phyloP scores from a whole-genome alignment of 345 rosid species.

The Eucalyptus melliodora region DNA sequence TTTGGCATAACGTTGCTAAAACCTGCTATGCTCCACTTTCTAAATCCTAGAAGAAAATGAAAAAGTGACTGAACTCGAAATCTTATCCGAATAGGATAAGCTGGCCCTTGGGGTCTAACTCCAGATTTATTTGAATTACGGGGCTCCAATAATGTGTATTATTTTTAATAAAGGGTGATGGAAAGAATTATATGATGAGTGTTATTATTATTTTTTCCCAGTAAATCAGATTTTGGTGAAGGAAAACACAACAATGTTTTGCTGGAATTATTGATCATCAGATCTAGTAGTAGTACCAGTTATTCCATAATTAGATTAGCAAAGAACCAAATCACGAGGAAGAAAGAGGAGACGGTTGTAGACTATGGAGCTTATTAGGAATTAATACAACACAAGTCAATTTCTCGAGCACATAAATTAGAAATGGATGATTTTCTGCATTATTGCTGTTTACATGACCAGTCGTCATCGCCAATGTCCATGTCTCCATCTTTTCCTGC shows the following conservation, averaged over 20 bases:
- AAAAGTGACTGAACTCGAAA: background rate
- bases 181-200: background rate
- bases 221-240: no score
- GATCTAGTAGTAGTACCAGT: background rate
- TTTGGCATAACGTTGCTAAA: background rate
- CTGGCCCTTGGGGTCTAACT: background rate
- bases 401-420: no score
- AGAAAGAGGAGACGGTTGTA: background rate
- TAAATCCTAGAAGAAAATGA: background rate
- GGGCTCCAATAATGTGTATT: background rate
- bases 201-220: no score
- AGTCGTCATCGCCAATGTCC: background rate
- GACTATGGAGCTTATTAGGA: background rate
- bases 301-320: no score
- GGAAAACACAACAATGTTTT: rapidly evolving
- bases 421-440: background rate
- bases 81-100: background rate
- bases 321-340: background rate
- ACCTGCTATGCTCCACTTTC: background rate
- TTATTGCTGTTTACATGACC: background rate
- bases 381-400: background rate
- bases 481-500: background rate
- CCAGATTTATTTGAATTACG: background rate
- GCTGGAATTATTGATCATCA: background rate
- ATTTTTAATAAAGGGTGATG: background rate